These are phyloP conservation scores for Paraconiothyrium brasiliense DNA, from an alignment of 2,329 filamentous ascomycete genomes.

Conservation along the genomic window DNA sequence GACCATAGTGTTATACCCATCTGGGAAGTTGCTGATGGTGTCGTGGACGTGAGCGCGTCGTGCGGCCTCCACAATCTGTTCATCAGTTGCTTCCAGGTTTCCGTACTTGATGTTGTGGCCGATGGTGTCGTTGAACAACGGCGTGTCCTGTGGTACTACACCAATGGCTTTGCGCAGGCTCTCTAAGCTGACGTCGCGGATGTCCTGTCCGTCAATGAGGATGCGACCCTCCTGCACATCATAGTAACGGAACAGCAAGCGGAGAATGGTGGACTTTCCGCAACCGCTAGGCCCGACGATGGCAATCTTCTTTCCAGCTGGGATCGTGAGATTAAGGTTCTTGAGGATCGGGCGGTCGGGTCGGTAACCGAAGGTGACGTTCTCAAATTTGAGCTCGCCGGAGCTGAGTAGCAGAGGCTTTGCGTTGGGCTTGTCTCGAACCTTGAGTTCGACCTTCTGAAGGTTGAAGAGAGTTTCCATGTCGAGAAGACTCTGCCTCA, in stretches of 20 bases:
- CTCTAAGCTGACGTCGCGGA: conserved; percentile 82
- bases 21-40: conserved; percentile 74
- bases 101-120: conserved; percentile 97
- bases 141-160: conserved; percentile 96
- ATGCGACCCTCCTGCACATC: conserved; percentile 87
- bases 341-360: conserved; percentile 85
- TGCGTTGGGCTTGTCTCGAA: conserved; percentile 80
- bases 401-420: conserved; percentile 77
- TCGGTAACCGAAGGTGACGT: conserved; percentile 93
- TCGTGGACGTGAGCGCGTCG: conserved; percentile 86
- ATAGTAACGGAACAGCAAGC: conserved; percentile 93
- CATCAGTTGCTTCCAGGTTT: conserved; percentile 76
- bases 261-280: conserved; percentile 92
- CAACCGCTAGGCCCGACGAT: conserved; percentile 95
- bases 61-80: conserved; percentile 79
- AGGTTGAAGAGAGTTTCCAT: conserved; percentile 99
- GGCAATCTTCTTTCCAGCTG: conserved; percentile 94
- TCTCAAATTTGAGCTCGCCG: conserved; percentile 92
- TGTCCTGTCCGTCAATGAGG: conserved; percentile 90
- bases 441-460: conserved; percentile 92
- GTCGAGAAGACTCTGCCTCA: conserved; percentile 91
- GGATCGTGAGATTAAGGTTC: conserved; percentile 86
- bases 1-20: conserved; percentile 91
- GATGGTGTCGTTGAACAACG: conserved; percentile 95
- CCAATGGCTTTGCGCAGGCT: conserved; percentile 87